Evolutionary conservation across 192 early-diverging fungal genomes (phyloP).

Genomic region (Chytriomyces sp.): DNA sequence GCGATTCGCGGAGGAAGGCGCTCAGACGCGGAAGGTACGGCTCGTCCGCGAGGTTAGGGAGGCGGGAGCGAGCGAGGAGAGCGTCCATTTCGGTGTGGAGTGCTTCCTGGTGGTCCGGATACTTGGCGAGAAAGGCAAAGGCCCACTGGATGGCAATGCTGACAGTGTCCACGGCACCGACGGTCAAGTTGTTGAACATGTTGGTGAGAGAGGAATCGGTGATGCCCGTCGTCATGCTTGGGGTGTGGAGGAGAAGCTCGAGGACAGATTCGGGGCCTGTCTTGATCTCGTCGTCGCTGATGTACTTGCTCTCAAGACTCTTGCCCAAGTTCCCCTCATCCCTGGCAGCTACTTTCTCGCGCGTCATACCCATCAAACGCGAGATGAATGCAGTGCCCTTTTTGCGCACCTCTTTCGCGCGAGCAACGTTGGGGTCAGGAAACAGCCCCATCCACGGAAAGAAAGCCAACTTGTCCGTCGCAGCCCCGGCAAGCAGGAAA

Average conservation of each 20-base stretch:
- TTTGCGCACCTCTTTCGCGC: slow-evolving; percentile 5
- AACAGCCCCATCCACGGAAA: background rate
- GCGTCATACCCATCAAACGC: background rate
- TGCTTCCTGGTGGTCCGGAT: background rate
- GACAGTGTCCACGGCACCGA: slow-evolving; percentile 24
- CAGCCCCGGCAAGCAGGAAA: slow-evolving; percentile 5
- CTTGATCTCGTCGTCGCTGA: background rate
- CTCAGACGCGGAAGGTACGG: background rate
- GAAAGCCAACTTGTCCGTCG: slow-evolving; percentile 9
- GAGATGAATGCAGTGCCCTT: background rate
- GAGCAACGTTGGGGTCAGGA: background rate
- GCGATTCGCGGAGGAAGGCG: slow-evolving; percentile 24
- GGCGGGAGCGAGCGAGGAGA: background rate
- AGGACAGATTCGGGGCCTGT: background rate
- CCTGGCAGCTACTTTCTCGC: background rate
- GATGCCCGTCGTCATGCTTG: background rate
- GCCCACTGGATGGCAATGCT: slow-evolving; percentile 17
- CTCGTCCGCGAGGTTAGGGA: slow-evolving; percentile 9
- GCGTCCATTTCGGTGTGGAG: slow-evolving; percentile 10
- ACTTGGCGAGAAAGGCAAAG: background rate
- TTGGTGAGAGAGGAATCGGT: background rate
- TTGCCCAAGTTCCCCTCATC: background rate
- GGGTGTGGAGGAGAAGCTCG: background rate
- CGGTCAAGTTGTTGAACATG: slow-evolving; percentile 18
- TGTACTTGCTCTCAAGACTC: background rate